Percentiles rank a stretch among this genome's conserved stretches.
These are phyloP conservation scores for Sisymbrium altissimum DNA, from an alignment of 345 rosid genomes.

Conservation along the genomic window DNA sequence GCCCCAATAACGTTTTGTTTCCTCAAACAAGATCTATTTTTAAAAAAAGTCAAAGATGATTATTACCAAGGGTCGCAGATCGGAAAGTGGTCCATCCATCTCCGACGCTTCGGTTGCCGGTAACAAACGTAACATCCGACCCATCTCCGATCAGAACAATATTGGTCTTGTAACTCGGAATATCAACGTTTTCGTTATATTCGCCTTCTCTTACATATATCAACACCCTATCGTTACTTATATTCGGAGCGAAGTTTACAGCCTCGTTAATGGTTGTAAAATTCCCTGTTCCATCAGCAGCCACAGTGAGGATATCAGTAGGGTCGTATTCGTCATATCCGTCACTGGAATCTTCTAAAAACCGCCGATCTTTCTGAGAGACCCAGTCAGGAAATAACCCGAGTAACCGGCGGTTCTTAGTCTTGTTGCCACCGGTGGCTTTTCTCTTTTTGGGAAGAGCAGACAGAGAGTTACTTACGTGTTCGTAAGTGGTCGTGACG, in stretches of 20 bases:
- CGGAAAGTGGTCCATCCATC: slow-evolving; percentile 96
- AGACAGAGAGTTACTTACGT: slow-evolving; percentile 77
- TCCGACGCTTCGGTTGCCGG: slow-evolving; percentile 60
- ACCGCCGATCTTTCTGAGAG: slow-evolving; percentile 41
- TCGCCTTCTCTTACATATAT: slow-evolving; percentile 62
- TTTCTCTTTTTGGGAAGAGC: slow-evolving; percentile 41
- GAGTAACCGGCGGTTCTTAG: slow-evolving; percentile 45
- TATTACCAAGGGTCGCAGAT: slow-evolving; percentile 86
- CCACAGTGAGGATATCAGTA: slow-evolving; percentile 55
- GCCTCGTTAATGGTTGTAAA: slow-evolving; percentile 77
- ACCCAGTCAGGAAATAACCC: slow-evolving; percentile 62
- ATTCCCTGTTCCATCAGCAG: slow-evolving; percentile 74
- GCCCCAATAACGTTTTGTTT: not conserved
- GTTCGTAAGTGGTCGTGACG: slow-evolving; percentile 50
- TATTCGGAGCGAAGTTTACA: slow-evolving; percentile 62
- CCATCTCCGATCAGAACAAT: slow-evolving; percentile 80
- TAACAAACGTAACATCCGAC: slow-evolving; percentile 51
- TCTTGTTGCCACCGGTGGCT: not conserved
- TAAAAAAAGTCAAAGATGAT: not conserved
- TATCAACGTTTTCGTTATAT: slow-evolving; percentile 65
- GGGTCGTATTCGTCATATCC: slow-evolving; percentile 50
- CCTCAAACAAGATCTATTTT: not conserved
- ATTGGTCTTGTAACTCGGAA: slow-evolving; percentile 64
- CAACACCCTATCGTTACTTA: slow-evolving; percentile 53
- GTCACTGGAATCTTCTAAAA: slow-evolving; percentile 40